Conservation (phyloP, 2,329 filamentous ascomycete genomes). For the Hymenoscyphus scutula region DNA sequence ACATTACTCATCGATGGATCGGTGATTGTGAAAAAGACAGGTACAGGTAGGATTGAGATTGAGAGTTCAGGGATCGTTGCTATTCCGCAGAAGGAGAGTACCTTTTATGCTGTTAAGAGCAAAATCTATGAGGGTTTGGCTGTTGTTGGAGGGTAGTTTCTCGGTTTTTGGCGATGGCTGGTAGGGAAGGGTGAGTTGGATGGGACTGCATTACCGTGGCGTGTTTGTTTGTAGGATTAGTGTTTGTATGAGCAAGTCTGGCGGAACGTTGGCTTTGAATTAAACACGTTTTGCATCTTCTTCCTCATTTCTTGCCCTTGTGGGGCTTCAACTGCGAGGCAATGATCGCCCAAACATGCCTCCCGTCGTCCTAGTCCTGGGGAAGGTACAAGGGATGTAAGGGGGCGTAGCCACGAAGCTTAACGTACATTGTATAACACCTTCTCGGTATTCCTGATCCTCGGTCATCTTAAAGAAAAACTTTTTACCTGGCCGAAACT, state of each 20-base stretch:
- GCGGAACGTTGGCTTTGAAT: background rate
- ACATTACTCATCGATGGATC: conserved; percentile 84
- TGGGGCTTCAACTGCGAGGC: no score
- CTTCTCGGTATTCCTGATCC: no score
- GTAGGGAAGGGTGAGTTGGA: background rate
- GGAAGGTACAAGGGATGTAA: background rate
- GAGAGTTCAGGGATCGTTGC: conserved; percentile 66
- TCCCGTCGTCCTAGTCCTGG: background rate
- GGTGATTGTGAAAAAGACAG: conserved; percentile 85
- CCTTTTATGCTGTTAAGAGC: conserved; percentile 82
- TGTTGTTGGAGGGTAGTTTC: conserved; percentile 61
- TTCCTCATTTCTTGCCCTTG: background rate
- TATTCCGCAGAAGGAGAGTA: conserved; percentile 52
- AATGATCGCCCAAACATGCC: background rate
- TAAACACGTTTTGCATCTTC: background rate
- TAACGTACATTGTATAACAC: no score
- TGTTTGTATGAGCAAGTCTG: background rate
- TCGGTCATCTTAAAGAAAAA: no score
- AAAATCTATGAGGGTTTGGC: conserved; percentile 94
- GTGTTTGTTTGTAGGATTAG: conserved; percentile 19
- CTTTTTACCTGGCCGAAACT: no score
- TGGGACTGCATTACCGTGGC: conserved; percentile 8
- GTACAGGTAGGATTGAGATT: conserved; percentile 82
- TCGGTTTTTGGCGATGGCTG: background rate
- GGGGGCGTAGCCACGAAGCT: background rate